Percentiles rank a stretch among this genome's conserved stretches.
phyloP scores from a whole-genome alignment of 257 asterid species.

The Apocynum venetum region DNA sequence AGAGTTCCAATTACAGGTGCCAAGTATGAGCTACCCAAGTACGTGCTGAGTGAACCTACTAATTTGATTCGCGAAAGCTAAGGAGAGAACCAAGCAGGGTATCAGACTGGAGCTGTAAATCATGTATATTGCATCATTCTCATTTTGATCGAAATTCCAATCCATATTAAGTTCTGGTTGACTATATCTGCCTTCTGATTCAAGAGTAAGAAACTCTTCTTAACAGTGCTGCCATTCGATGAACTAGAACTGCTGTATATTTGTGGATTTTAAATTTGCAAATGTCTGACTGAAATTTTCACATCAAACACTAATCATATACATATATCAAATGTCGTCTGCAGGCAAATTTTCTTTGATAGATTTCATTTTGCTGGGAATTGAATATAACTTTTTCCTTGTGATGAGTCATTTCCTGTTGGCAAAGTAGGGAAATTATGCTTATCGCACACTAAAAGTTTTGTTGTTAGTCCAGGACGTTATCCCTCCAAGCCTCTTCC shows the following conservation, averaged over 20 bases:
- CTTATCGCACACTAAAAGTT: background rate
- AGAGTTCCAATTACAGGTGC: slow-evolving; percentile 50
- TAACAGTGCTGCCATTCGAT: slow-evolving; percentile 6
- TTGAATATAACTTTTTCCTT: background rate
- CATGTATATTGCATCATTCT: slow-evolving; percentile 13
- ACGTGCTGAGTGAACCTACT: slow-evolving; percentile 72
- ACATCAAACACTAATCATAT: background rate
- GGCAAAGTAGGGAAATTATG: background rate
- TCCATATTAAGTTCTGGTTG: slow-evolving; percentile 2
- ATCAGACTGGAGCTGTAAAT: slow-evolving; percentile 15
- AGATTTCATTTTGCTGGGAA: background rate
- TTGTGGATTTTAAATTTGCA: slow-evolving; percentile 3
- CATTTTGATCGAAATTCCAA: background rate
- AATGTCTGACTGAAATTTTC: slow-evolving; percentile 8
- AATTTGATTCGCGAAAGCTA: slow-evolving; percentile 49
- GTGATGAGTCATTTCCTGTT: background rate
- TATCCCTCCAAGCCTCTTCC: too few species aligned
- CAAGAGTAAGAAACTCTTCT: slow-evolving; percentile 14
- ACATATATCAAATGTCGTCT: background rate
- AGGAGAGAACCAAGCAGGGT: background rate
- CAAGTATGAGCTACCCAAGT: slow-evolving; percentile 70
- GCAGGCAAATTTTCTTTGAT: background rate
- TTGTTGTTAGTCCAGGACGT: background rate
- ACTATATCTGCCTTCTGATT: background rate
- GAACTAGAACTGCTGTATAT: slow-evolving; percentile 11